Evolutionary conservation across 441 rosid genomes (phyloP), one percentile per base, ranked within the genome.

Genomic region (Aleurites moluccanus): DNA sequence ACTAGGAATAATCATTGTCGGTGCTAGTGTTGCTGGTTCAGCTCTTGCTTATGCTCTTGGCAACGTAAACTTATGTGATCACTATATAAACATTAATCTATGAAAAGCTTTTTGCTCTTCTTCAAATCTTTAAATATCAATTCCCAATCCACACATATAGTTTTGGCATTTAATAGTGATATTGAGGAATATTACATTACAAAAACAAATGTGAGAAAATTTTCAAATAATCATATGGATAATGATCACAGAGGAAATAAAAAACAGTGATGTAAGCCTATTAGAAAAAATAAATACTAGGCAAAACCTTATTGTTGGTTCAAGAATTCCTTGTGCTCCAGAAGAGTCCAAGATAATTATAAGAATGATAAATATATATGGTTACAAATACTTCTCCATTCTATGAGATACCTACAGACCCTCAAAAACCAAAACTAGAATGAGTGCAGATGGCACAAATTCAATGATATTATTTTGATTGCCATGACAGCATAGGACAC

Each of bases 21-120:
- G 73, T 14, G 72, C 80, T 47, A 76, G 76, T n/a, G 76, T 72
- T 21, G 67, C 76, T 44, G 80, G 72, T 35, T 65, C 67, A 1
- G 72, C 76, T 33, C 76, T 77, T 33, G 76, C 76, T 66, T 70
- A 66, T 55, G 59, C 80, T 14, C 73, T 66, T 49, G 76, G 67
- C 72, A 57, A 72, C 63, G 76, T 63, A 10, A 50, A 21, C 5
- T 27, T 30, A 0, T 30, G 33, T 30, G 33, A 30, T 30, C 33
- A 30, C 33, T 30, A 30, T 1, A 30, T n/a, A 1, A 30, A 2
- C 33, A 30, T 30, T 30, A 30, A 30, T 30, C 33, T 1, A 3
- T 30, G 3, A 30, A 1, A 30, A 30, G 33, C 33, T 30, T 30
- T 30, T 30, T 30, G 33, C 33, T 30, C 33, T 30, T 30, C 33